These are phyloP conservation scores for Eimeria nieschulzi DNA, from an alignment of 169 alveolate genomes.

Conservation along the genomic window DNA sequence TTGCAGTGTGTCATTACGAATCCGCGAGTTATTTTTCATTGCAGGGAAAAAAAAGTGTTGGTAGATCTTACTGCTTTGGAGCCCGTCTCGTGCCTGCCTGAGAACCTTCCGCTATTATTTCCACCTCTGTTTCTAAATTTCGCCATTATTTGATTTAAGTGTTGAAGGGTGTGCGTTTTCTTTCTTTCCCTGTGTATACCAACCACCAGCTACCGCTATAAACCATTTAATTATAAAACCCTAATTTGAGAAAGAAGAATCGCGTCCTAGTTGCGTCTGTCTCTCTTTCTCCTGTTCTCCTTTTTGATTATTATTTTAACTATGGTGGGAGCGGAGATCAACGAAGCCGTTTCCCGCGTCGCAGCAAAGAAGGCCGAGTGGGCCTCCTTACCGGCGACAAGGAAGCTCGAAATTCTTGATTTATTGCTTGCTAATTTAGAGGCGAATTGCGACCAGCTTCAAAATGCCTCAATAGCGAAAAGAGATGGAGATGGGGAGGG, in stretches of 20 bases:
- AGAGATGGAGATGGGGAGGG: slow-evolving; percentile 39
- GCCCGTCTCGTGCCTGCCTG: too few relatives aligned
- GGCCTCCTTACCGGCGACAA: slow-evolving; percentile 24
- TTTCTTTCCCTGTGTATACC: too few relatives aligned
- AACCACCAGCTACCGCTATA: too few relatives aligned
- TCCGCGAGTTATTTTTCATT: too few relatives aligned
- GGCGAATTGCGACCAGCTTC: slow-evolving; percentile 30
- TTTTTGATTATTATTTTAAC: too few relatives aligned
- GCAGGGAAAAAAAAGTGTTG: too few relatives aligned
- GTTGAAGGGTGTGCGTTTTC: too few relatives aligned
- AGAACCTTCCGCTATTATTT: too few relatives aligned
- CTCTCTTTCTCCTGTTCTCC: neutral
- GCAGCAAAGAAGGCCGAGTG: slow-evolving; percentile 66
- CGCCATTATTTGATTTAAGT: too few relatives aligned
- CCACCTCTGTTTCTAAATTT: too few relatives aligned
- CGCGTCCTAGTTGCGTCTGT: neutral
- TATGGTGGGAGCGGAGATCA: neutral
- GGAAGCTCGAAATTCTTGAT: slow-evolving; percentile 45
- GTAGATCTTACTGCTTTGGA: too few relatives aligned
- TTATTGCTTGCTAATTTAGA: slow-evolving; percentile 29
- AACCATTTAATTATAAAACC: neutral
- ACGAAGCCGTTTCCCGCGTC: slow-evolving; percentile 15
- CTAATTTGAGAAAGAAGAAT: neutral
- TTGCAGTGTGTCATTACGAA: too few relatives aligned
- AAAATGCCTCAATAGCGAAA: slow-evolving; percentile 42